Evolutionary conservation across 768 basidiomycete species (phyloP), one percentile per base, ranked within the genome.

Genomic region (Suillus variegatus): DNA sequence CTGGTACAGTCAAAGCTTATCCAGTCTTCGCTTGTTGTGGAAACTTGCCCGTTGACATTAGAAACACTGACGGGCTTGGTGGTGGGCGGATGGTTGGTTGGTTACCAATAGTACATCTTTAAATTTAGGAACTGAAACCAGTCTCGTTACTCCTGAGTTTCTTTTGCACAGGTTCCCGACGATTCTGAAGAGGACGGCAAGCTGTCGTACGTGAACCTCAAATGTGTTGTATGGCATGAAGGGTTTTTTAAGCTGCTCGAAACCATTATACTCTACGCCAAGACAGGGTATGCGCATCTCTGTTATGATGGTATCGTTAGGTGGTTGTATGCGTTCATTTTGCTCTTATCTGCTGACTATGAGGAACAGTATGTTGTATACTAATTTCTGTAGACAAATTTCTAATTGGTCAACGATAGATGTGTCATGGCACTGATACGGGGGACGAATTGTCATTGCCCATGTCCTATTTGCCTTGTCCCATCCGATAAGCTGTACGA

Each of bases 361-460:
- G 78, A 82, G 65, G 81, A 84, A 71, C 77, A 78, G 82, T 82
- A 75, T n/a, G 78, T 22, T 9, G 77, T 65, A 61, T 75, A 3
- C 76, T 81, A 13, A 74, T 73, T 22, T 62, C 63, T 7, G 40
- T 35, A 35, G 35, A 35, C 35, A 35, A 35, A 35, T 35, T 35
- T 35, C 36, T 35, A 49, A 16, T 32, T 6, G 7, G 13, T 52
- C 13, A 7, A 14, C 6, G 76, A 74, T 18, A 81, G 80, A 52
- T 75, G 69, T 49, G 66, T 77, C 4, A 81, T 82, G 77, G 70
- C 77, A 1, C 66, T 80, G 1, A 78, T 76, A 28, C 70, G 74
- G n/a, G 79, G 80, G 1, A n/a, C 66, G 0, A 66, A 65, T 12
- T 68, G 67, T 20, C 38, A 62, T 1, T 75, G 65, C 63, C 80